These are phyloP conservation scores for Prunus persica DNA, from an alignment of 306 rosid species.

Conservation along the genomic window Prunus_persica_NCBIv2 NC_034009.1:29700001-29700500, in stretches of 20 bases:
- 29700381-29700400: background rate
- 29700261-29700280: background rate
- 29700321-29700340: background rate
- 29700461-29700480: constrained; percentile 13
- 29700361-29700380: background rate
- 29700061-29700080: constrained; percentile 64
- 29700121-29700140: constrained; percentile 71
- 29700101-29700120: constrained; percentile 86
- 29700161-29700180: constrained; percentile 41
- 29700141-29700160: constrained; percentile 56
- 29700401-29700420: constrained; percentile 29
- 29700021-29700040: constrained; percentile 69
- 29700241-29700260: constrained; percentile 43
- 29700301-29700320: background rate
- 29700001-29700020: constrained; percentile 47
- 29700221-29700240: constrained; percentile 65
- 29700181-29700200: constrained; percentile 26
- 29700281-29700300: background rate
- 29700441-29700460: constrained; percentile 49
- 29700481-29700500: constrained; percentile 28
- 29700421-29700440: constrained; percentile 63
- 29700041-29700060: constrained; percentile 61
- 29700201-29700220: constrained; percentile 26
- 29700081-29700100: constrained; percentile 90
- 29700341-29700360: background rate